Evolutionary conservation across 257 asterid species (phyloP).

Genomic region (Solanum ahanhuiri): DNA sequence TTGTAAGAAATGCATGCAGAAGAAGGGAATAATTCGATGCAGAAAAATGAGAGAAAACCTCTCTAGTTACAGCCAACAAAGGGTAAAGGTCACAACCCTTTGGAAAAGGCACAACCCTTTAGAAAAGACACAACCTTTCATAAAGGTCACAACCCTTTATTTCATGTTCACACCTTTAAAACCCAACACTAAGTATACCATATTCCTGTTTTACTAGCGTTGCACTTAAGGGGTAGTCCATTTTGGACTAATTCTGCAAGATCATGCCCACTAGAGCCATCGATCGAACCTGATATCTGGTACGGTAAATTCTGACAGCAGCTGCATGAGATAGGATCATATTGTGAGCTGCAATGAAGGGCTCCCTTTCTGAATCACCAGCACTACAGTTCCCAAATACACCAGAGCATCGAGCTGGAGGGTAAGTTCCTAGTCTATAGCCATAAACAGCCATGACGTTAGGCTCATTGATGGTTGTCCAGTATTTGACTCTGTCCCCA

Average conservation of each 20-base stretch:
- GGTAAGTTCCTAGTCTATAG: conserved; percentile 36
- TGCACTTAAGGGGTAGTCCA: conserved; percentile 29
- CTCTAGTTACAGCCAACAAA: too few species aligned
- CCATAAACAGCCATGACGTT: conserved; percentile 38
- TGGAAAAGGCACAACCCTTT: too few species aligned
- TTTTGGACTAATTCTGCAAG: too few species aligned
- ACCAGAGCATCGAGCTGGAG: conserved; percentile 47
- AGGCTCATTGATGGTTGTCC: conserved; percentile 69
- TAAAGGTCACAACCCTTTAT: background rate
- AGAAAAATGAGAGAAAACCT: too few species aligned
- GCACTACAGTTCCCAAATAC: conserved; percentile 37
- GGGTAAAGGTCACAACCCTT: too few species aligned
- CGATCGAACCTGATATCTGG: too few species aligned
- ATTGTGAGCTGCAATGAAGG: too few species aligned
- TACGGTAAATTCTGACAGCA: conserved; percentile 9
- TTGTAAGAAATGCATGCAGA: too few species aligned
- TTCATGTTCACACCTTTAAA: too few species aligned
- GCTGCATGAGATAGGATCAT: too few species aligned
- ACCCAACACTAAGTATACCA: background rate
- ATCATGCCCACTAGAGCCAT: background rate
- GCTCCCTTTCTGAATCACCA: conserved; percentile 16
- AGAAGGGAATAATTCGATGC: too few species aligned
- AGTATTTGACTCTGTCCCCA: conserved; percentile 54
- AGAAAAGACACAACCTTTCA: too few species aligned
- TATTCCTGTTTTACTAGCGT: background rate